phyloP scores from a whole-genome alignment of 2,329 filamentous ascomycete species.

The Penicillium verrucosum region DNA sequence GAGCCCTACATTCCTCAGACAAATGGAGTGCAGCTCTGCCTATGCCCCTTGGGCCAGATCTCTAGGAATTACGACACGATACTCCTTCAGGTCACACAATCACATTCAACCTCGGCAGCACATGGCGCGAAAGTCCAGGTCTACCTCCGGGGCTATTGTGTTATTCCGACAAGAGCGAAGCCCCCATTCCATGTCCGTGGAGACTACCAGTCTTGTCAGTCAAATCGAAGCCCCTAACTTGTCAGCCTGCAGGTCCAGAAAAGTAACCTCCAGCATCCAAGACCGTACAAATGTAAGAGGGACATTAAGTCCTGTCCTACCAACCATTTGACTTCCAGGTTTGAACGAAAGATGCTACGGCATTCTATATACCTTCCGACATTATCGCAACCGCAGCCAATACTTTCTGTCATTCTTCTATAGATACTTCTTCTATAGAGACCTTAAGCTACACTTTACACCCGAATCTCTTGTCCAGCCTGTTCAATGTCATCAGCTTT shows the following conservation, averaged over 20 bases:
- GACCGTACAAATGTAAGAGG: neutral
- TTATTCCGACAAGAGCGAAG: neutral
- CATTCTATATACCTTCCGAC: constrained; percentile 2
- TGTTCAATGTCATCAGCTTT: constrained; percentile 12
- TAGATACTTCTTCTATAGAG: neutral
- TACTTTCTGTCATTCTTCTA: neutral
- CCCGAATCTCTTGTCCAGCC: too few relatives aligned
- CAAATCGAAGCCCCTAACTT: neutral
- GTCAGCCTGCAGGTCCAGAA: neutral
- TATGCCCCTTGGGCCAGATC: neutral
- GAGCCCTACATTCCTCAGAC: neutral
- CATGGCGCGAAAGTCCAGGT: neutral
- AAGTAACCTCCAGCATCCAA: neutral
- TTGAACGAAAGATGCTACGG: neutral
- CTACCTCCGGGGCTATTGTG: neutral
- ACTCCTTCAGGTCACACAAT: neutral
- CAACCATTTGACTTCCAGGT: neutral
- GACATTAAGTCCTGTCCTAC: constrained; percentile 5
- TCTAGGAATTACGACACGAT: neutral
- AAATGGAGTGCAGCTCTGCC: neutral
- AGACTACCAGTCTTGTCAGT: neutral
- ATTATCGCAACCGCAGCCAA: neutral
- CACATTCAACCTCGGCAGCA: constrained; percentile 2
- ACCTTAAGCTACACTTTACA: neutral
- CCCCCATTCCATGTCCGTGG: neutral